Percentiles rank a stretch among this genome's conserved stretches.
These are phyloP conservation scores for Aspergillus olivimuriae DNA, from an alignment of 495 filamentous ascomycete species.

Conservation along the genomic window DNA sequence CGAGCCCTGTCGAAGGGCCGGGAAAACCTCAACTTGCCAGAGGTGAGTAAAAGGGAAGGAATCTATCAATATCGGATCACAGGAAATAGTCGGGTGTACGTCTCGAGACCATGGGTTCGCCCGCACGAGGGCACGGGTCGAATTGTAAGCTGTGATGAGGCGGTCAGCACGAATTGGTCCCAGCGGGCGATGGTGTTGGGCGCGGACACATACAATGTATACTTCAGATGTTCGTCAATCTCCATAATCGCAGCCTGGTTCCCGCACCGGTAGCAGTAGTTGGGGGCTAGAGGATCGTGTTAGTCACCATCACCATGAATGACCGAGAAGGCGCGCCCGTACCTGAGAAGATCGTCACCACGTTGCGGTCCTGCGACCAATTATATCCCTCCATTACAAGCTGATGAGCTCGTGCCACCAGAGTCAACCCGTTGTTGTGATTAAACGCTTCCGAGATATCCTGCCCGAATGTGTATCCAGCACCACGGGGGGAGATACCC, in stretches of 20 bases:
- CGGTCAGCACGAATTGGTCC: neutral
- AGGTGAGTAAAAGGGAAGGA: constrained; percentile 16
- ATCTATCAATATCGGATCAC: constrained; percentile 47
- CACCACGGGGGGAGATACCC: constrained; percentile 95
- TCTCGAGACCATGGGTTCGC: constrained; percentile 97
- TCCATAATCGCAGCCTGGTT: constrained; percentile 99
- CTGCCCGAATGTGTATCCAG: constrained; percentile 98
- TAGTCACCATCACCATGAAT: neutral
- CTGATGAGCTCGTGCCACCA: constrained; percentile 92
- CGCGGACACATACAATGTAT: constrained; percentile 79
- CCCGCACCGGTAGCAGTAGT: constrained; percentile 97
- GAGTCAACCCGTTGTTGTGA: constrained; percentile 96
- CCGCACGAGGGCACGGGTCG: constrained; percentile 93
- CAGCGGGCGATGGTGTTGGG: neutral
- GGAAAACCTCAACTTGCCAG: constrained; percentile 16
- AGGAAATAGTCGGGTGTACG: constrained; percentile 98
- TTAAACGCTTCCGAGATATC: constrained; percentile 99
- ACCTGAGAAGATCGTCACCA: constrained; percentile 99
- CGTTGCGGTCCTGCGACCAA: constrained; percentile 94
- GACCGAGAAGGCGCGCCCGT: constrained; percentile 17
- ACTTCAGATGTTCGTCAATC: constrained; percentile 98
- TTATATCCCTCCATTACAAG: constrained; percentile 98
- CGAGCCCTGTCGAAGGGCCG: constrained; percentile 22
- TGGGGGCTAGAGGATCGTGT: constrained; percentile 58
- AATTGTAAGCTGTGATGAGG: constrained; percentile 77